These are phyloP conservation scores for Mortierella polycephala DNA, from an alignment of 371 early-diverging fungal species.

Conservation along the genomic window DNA sequence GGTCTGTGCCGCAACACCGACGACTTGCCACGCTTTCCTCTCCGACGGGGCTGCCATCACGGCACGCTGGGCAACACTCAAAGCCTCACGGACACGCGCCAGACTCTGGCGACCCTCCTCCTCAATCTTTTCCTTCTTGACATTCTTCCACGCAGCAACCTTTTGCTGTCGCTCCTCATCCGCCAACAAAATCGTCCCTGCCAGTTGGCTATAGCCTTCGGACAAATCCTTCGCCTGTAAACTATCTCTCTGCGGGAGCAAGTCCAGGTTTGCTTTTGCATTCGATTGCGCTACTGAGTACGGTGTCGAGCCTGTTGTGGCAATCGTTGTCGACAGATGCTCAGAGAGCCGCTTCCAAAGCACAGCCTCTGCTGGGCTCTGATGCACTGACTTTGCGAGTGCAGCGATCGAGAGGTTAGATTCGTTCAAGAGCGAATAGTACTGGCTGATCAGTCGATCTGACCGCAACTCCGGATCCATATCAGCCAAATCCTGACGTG, in stretches of 20 bases:
- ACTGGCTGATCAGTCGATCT: slow-evolving; percentile 40
- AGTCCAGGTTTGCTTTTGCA: slow-evolving; percentile 27
- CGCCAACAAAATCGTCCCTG: slow-evolving; percentile 38
- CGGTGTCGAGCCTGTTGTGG: slow-evolving; percentile 10
- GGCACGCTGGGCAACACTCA: slow-evolving; percentile 61
- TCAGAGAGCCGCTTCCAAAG: slow-evolving; percentile 42
- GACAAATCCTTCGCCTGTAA: slow-evolving; percentile 26
- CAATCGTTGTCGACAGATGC: slow-evolving; percentile 29
- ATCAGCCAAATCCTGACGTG: slow-evolving; percentile 33
- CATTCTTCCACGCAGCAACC: slow-evolving; percentile 44
- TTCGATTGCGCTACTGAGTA: slow-evolving; percentile 30
- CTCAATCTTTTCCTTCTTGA: slow-evolving; percentile 51
- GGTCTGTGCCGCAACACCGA: slow-evolving; percentile 24
- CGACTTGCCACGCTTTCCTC: slow-evolving; percentile 57
- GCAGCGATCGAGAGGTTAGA: slow-evolving; percentile 30
- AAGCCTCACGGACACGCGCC: slow-evolving; percentile 18
- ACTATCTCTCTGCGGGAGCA: slow-evolving; percentile 21
- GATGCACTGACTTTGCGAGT: slow-evolving; percentile 40
- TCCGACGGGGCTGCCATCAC: slow-evolving; percentile 68
- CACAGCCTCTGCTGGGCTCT: slow-evolving; percentile 32
- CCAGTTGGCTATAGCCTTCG: slow-evolving; percentile 31
- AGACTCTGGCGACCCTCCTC: slow-evolving; percentile 32
- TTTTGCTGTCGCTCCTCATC: slow-evolving; percentile 36
- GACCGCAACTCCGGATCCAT: slow-evolving; percentile 47
- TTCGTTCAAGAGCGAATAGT: slow-evolving; percentile 43